Base-by-base conservation (phyloP, 2,329 filamentous ascomycete species). In the Blastomyces parvus region DNA sequence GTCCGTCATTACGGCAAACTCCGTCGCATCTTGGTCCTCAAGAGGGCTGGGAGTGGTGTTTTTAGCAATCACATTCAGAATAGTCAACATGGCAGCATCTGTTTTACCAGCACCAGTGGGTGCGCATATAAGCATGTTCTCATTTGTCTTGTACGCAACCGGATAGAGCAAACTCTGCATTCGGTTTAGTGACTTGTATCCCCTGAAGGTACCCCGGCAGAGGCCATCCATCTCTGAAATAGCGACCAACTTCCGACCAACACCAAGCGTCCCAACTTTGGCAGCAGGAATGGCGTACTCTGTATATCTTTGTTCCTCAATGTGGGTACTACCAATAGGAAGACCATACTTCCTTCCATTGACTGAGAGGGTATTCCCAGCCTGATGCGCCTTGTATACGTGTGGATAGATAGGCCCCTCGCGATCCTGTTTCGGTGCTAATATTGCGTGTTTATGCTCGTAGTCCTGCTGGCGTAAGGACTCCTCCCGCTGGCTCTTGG, bases 81-180 rank as follows among this genome's bases (percentile, higher is more conserved):
- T 91, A 0, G 95, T 94, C 68, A 99, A 83, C 92, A 99, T 95
- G 9, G 94, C 95, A 38, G 93, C 94, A 77, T 99, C 94, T 1
- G 94, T 99, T 83, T 99, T 99, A 85, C 94, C 94, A 65, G 92
- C 92, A 85, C 94, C 94, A 62, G 94, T 99, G 4, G 94, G 94
- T 27, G 94, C 94, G 76, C 94, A 99, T 64, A 99, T 95, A 60
- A 99, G 84, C 93, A 99, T 97, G 69, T 99, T 99, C 77, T 99
- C 94, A 71, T 87, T 96, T 1, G 91, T 97, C 74, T 88, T 90
- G 78, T 99, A 97, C 0, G 92, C 94, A 5, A 99, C 90, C 0
- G 91, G 91, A 70, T 96, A 96, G 0, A 97, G 90, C 58, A 99
- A 81, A 74, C 92, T 97, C 78, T 99, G 94, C 95, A 99, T 99